Conservation (phyloP, 306 rosid species). For the Cucumis cinereus region DNA sequence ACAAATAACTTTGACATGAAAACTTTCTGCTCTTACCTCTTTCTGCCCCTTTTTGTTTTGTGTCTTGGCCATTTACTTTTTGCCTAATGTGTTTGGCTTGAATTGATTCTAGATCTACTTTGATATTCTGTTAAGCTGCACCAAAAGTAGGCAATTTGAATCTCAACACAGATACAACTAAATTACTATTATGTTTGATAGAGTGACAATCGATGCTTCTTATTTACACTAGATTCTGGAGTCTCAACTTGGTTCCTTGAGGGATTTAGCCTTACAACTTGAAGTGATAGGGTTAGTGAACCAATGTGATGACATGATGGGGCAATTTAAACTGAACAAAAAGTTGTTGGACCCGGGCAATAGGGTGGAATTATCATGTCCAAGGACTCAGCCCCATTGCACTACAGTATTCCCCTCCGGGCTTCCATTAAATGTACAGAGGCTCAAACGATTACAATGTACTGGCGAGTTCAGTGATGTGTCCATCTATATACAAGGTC, state of each 20-base stretch:
- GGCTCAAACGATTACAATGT: constrained; percentile 42
- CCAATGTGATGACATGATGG: constrained; percentile 65
- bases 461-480: constrained; percentile 67
- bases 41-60: neutral
- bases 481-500: constrained; percentile 43
- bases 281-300: constrained; percentile 65
- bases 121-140: neutral
- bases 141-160: neutral
- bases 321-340: constrained; percentile 39
- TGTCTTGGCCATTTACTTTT: neutral
- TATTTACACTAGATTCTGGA: constrained; percentile 45
- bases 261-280: constrained; percentile 56
- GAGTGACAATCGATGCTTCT: constrained; percentile 12
- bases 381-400: constrained; percentile 42
- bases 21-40: neutral
- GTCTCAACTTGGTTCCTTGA: constrained; percentile 55
- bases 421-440: constrained; percentile 40
- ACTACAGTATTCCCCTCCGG: constrained; percentile 47
- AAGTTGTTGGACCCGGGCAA: constrained; percentile 36
- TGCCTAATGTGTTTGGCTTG: neutral
- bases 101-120: neutral
- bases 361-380: constrained; percentile 51
- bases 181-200: neutral
- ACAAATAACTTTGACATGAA: neutral
- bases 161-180: neutral